These are phyloP conservation scores for Phyllosticta ampelicida DNA, from an alignment of 2,329 filamentous ascomycete genomes.

Conservation along the genomic window DNA sequence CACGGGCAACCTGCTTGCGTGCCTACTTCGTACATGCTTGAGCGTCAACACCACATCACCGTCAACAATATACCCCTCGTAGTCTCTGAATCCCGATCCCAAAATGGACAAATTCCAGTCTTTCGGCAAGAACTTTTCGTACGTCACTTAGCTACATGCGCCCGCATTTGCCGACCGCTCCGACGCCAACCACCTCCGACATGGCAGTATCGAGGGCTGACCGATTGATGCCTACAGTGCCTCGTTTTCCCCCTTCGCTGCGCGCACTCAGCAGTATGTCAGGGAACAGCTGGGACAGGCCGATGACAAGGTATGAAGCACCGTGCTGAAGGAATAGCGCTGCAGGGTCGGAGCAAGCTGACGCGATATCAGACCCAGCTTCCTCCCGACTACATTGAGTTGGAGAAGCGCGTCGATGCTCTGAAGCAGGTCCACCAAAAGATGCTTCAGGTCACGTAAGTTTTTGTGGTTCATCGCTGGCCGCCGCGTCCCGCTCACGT, in stretches of 20 bases:
- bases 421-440: slow-evolving; percentile 95
- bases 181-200: neutral
- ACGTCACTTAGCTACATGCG: slow-evolving; percentile 20
- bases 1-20: neutral
- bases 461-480: slow-evolving; percentile 17
- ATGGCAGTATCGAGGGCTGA: slow-evolving; percentile 19
- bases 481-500: neutral
- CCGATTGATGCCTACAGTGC: slow-evolving; percentile 49
- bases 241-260: slow-evolving; percentile 82
- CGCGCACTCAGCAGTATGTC: slow-evolving; percentile 91
- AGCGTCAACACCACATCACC: neutral
- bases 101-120: slow-evolving; percentile 11
- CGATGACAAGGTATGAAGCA: slow-evolving; percentile 66
- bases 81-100: neutral
- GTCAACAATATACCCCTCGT: neutral
- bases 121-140: slow-evolving; percentile 57
- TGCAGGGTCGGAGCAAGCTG: neutral
- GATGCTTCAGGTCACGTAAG: slow-evolving; percentile 91
- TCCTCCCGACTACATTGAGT: slow-evolving; percentile 92
- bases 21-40: neutral
- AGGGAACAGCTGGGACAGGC: slow-evolving; percentile 94
- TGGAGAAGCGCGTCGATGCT: slow-evolving; percentile 97
- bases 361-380: slow-evolving; percentile 64
- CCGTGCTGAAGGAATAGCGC: neutral
- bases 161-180: slow-evolving; percentile 1